A percentile compares a stretch with the other conserved stretches of the same genome.
Evolutionary conservation across 306 rosid genomes (phyloP).

Genomic region (Phaseolus lunatus): DNA sequence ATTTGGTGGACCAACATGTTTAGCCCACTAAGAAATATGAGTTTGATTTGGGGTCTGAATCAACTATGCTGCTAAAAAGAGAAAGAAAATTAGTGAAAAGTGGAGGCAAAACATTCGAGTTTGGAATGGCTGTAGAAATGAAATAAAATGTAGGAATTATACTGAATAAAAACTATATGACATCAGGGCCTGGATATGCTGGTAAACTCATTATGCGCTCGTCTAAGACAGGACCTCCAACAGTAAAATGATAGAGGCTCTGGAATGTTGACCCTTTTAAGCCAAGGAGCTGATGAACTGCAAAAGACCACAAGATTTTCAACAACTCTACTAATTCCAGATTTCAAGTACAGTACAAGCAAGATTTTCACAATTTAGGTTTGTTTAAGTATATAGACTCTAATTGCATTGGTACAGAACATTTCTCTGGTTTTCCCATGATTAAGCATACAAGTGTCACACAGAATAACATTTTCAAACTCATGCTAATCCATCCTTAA

Average conservation of each 20-base stretch:
- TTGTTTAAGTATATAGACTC: not conserved
- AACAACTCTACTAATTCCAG: not conserved
- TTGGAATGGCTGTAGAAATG: too few relatives aligned
- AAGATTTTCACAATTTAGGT: not conserved
- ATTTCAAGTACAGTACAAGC: not conserved
- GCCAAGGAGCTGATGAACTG: slow-evolving; percentile 92
- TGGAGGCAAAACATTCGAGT: too few relatives aligned
- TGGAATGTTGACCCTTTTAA: slow-evolving; percentile 80
- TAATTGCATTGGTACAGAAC: not conserved
- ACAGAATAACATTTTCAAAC: not conserved
- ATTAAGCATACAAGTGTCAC: not conserved
- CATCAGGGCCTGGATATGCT: slow-evolving; percentile 88
- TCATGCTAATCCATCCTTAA: slow-evolving; percentile 13
- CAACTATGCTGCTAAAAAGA: too few relatives aligned
- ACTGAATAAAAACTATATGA: too few relatives aligned
- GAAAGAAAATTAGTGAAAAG: too few relatives aligned
- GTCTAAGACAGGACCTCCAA: slow-evolving; percentile 88
- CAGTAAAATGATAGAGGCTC: slow-evolving; percentile 92
- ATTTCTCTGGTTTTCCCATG: not conserved
- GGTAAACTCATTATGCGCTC: slow-evolving; percentile 93
- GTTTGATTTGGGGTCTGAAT: too few relatives aligned
- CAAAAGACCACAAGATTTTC: slow-evolving; percentile 44
- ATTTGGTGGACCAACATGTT: too few relatives aligned
- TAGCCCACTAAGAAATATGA: too few relatives aligned
- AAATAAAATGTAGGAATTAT: too few relatives aligned